Percentiles rank a stretch among this genome's conserved stretches.
These are phyloP conservation scores for Paramecium sexaurelia DNA, from an alignment of 73 alveolate genomes.

Conservation along the genomic window DNA sequence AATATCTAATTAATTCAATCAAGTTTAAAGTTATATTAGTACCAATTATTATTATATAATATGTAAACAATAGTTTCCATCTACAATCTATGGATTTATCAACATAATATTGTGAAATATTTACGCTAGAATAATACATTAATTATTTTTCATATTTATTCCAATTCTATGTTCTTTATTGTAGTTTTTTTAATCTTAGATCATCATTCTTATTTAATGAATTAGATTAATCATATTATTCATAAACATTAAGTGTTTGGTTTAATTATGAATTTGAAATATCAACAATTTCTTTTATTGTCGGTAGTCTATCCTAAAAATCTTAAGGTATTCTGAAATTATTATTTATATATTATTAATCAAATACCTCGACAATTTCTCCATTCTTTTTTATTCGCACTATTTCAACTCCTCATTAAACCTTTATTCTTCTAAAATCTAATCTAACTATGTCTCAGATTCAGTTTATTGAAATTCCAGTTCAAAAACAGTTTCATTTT, in stretches of 20 bases:
- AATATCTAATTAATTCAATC: constrained; percentile 45
- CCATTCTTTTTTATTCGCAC: background rate
- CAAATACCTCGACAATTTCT: background rate
- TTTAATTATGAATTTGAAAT: background rate
- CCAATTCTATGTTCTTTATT: background rate
- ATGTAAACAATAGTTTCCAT: constrained; percentile 47
- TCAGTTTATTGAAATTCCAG: background rate
- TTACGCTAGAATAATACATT: background rate
- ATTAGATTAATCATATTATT: background rate
- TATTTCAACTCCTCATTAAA: background rate
- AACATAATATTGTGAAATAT: background rate
- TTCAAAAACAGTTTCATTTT: constrained; percentile 30
- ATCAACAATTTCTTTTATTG: background rate
- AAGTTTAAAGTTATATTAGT: constrained; percentile 22
- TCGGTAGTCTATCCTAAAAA: background rate
- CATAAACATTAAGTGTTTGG: background rate
- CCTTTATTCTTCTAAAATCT: background rate
- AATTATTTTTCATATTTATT: background rate
- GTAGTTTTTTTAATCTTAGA: background rate
- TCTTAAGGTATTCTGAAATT: background rate
- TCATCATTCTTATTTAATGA: background rate
- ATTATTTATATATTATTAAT: background rate
- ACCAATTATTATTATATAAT: background rate
- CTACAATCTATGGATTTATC: constrained; percentile 34
- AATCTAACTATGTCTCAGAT: background rate